A percentile compares a stretch with the other conserved stretches of the same genome.
phyloP scores from a whole-genome alignment of 192 early-diverging fungal species.

The Geranomyces michiganensis region DNA sequence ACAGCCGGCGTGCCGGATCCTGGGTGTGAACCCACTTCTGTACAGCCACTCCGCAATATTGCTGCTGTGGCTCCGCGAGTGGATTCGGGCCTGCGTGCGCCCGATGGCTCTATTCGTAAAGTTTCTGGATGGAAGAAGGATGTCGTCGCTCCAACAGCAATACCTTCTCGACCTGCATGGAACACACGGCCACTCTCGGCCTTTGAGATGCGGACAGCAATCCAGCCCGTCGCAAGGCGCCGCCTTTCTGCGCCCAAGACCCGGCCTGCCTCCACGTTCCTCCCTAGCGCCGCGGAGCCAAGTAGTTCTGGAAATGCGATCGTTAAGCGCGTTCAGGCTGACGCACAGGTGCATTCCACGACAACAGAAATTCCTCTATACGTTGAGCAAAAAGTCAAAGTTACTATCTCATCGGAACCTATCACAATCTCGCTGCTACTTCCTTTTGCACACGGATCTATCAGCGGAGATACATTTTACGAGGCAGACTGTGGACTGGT shows the following conservation, averaged over 20 bases:
- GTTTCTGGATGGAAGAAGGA: background rate
- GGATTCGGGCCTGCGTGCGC: conserved; percentile 12
- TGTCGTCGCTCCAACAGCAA: background rate
- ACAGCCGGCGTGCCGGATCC: background rate
- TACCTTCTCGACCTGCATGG: background rate
- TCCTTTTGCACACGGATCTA: background rate
- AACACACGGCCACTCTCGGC: background rate
- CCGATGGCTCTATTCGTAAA: background rate
- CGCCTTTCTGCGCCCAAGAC: background rate
- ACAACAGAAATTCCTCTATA: background rate
- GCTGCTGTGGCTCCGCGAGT: background rate
- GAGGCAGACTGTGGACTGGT: background rate
- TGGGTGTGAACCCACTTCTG: background rate
- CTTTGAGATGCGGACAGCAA: background rate
- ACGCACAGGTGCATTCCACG: background rate
- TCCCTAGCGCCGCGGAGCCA: background rate
- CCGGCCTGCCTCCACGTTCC: background rate
- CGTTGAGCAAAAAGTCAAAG: background rate
- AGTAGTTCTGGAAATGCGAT: background rate
- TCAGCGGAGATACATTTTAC: background rate
- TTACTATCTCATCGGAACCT: background rate
- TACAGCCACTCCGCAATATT: background rate
- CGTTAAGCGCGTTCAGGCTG: background rate
- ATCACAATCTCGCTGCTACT: background rate
- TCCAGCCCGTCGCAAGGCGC: background rate